phyloP scores from a whole-genome alignment of 139 green algal genomes.

The Gonium pectorale region DNA sequence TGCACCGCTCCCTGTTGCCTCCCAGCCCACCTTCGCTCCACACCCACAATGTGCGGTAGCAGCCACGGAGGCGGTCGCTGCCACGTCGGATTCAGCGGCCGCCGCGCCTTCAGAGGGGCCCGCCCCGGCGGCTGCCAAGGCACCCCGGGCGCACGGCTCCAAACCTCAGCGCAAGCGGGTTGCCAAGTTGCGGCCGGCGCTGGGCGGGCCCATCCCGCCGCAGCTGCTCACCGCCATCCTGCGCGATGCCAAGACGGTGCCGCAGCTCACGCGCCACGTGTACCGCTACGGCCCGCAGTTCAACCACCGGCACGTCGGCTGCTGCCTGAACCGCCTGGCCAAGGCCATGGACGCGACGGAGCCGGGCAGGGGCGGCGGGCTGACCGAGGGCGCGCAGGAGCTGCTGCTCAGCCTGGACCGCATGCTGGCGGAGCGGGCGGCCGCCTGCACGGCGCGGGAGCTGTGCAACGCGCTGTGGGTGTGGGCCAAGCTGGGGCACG shows the following conservation, averaged over 20 bases:
- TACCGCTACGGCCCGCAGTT: background rate
- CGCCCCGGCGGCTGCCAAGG: no score
- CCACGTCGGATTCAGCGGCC: no score
- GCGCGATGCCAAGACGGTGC: background rate
- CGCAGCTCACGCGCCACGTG: background rate
- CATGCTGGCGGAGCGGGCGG: background rate
- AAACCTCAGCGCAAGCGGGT: no score
- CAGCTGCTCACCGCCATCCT: conserved; percentile 9
- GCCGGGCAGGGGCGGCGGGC: no score
- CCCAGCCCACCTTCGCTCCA: no score
- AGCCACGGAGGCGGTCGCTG: no score
- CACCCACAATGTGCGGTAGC: no score
- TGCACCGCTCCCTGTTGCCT: no score
- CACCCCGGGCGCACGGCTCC: no score
- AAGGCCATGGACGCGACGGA: background rate
- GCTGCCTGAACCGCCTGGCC: conserved; percentile 23
- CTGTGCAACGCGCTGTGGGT: conserved; percentile 42
- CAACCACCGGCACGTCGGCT: conserved; percentile 23
- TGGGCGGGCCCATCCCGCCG: background rate
- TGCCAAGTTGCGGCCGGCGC: no score
- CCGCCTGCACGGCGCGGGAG: conserved; percentile 12
- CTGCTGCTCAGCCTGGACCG: background rate
- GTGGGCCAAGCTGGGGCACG: conserved; percentile 42
- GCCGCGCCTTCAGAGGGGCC: no score
- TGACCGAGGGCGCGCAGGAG: background rate